Evolutionary conservation across 345 rosid genomes (phyloP).

Genomic region (Eucalyptus virginea): DNA sequence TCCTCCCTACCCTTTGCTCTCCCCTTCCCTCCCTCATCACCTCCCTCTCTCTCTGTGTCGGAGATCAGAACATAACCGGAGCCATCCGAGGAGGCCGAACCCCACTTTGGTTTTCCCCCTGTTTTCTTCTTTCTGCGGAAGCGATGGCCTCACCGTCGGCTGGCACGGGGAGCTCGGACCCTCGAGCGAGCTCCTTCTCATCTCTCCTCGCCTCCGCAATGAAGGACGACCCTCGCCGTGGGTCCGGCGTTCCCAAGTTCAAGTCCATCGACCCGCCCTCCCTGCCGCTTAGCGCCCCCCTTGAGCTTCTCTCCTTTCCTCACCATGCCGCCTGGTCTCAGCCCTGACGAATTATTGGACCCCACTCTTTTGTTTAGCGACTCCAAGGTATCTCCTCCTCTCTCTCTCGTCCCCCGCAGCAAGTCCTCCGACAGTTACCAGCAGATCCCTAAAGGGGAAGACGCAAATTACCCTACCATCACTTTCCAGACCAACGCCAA

Average conservation of each 20-base stretch:
- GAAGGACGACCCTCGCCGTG: slow-evolving; percentile 39
- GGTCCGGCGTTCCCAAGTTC: slow-evolving; percentile 72
- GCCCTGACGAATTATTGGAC: slow-evolving; percentile 67
- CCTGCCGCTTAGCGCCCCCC: slow-evolving; percentile 53
- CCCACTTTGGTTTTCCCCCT: background rate
- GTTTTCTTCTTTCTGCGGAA: background rate
- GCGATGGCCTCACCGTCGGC: slow-evolving; percentile 24
- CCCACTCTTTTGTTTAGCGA: slow-evolving; percentile 70
- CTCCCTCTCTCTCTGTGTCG: background rate
- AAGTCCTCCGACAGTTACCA: slow-evolving; percentile 1
- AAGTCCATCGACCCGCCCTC: slow-evolving; percentile 70
- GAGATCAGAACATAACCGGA: background rate
- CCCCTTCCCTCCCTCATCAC: background rate
- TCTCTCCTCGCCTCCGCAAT: slow-evolving; percentile 25
- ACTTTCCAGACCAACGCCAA: slow-evolving; percentile 37
- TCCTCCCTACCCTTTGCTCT: background rate
- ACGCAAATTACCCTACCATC: slow-evolving; percentile 27
- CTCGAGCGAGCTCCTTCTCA: background rate
- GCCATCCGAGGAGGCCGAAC: background rate
- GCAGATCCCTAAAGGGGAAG: slow-evolving; percentile 26
- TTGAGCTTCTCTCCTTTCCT: slow-evolving; percentile 40
- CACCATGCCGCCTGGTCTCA: slow-evolving; percentile 66
- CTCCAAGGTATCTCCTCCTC: slow-evolving; percentile 23
- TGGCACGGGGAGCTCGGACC: slow-evolving; percentile 14
- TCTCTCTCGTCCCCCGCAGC: background rate